Evolutionary conservation across 1,284 basidiomycete species (phyloP).

Genomic region (Apiotrichum gamsii): DNA sequence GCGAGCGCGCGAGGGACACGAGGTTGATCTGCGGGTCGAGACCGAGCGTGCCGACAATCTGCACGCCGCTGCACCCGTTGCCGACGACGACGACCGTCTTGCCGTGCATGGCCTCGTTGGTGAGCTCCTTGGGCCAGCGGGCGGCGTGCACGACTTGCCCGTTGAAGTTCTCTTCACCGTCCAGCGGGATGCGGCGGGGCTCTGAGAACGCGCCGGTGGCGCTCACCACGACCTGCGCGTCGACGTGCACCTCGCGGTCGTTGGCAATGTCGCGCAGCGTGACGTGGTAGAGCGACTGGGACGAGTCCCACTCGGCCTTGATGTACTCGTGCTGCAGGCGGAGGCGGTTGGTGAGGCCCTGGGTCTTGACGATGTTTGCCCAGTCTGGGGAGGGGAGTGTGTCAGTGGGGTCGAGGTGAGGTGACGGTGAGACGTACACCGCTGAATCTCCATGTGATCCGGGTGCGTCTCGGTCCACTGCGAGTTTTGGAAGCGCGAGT

Average conservation of each 20-base stretch:
- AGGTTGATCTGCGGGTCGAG: constrained; percentile 17
- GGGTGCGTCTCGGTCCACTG: constrained; percentile 17
- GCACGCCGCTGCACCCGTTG: constrained; percentile 16
- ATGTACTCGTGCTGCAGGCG: constrained; percentile 11
- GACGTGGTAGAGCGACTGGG: constrained; percentile 8
- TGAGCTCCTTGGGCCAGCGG: constrained; percentile 25
- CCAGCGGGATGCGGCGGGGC: constrained; percentile 13
- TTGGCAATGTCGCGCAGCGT: constrained; percentile 12
- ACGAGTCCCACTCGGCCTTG: constrained; percentile 16
- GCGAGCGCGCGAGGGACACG: constrained; percentile 14
- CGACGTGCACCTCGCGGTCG: constrained; percentile 9
- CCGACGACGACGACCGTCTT: constrained; percentile 19
- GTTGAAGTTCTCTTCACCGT: constrained; percentile 21
- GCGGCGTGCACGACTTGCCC: constrained; percentile 24
- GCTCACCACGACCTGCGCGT: constrained; percentile 12
- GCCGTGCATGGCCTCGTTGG: constrained; percentile 12
- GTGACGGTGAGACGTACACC: too few relatives aligned
- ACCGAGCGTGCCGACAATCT: constrained; percentile 17
- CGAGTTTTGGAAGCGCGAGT: constrained; percentile 15
- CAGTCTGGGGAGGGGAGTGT: constrained; percentile 8
- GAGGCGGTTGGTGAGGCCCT: constrained; percentile 15
- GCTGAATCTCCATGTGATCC: constrained; percentile 13
- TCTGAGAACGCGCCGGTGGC: constrained; percentile 14
- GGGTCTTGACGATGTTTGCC: constrained; percentile 12
- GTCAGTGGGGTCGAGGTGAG: too few relatives aligned